Evolutionary conservation across 1,284 basidiomycete species (phyloP).

Genomic region (Pseudozyma thailandica): DNA sequence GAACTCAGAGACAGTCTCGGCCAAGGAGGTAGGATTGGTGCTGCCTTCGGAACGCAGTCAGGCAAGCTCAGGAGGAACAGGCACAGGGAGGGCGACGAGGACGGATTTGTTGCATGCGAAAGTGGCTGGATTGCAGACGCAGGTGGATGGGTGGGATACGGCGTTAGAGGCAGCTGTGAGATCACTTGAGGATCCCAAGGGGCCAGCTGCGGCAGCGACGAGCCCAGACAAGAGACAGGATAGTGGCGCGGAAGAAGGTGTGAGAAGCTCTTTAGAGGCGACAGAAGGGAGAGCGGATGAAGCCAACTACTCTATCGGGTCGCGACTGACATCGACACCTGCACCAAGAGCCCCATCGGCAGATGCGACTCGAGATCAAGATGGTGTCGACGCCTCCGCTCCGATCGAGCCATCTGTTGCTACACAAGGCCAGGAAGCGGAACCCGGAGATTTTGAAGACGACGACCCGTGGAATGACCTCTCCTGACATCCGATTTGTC

Average conservation of each 20-base stretch:
- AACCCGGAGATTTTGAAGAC: constrained; percentile 22
- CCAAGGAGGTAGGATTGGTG: constrained; percentile 19
- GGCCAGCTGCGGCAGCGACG: too few relatives aligned
- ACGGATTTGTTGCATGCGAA: constrained; percentile 39
- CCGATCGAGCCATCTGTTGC: neutral
- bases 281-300: neutral
- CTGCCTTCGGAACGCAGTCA: constrained; percentile 30
- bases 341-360: neutral
- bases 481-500: constrained; percentile 2
- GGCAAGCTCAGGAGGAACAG: neutral
- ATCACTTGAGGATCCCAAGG: neutral
- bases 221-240: neutral
- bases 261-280: neutral
- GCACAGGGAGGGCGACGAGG: constrained; percentile 8
- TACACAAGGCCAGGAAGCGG: neutral
- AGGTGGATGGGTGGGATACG: constrained; percentile 27
- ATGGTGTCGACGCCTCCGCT: neutral
- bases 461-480: constrained; percentile 45
- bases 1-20: constrained; percentile 26
- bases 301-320: too few relatives aligned
- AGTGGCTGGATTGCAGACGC: constrained; percentile 31
- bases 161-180: constrained; percentile 17
- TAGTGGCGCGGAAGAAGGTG: neutral
- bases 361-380: neutral
- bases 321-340: neutral